A percentile compares a stretch with the other conserved stretches of the same genome.
Evolutionary conservation across 1,139 yeast species (phyloP).

Genomic region (Yamadazyma oceani): DNA sequence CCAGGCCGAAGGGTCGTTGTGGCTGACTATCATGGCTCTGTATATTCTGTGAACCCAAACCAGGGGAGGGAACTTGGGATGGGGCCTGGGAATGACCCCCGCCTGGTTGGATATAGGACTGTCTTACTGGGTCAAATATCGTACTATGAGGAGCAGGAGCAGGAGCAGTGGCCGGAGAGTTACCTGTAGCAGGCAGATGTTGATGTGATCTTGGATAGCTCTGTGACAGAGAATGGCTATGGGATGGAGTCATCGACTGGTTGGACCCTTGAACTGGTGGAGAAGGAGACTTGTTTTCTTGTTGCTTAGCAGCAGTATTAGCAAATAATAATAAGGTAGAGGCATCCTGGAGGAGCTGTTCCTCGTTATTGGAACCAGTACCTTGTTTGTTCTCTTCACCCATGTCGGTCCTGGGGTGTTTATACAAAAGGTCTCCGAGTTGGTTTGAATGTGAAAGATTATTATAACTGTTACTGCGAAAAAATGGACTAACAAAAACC

Average conservation of each 20-base stretch:
- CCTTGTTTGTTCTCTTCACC: neutral
- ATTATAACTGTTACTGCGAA: no score
- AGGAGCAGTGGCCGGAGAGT: neutral
- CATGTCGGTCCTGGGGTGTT: no score
- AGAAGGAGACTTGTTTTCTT: constrained; percentile 24
- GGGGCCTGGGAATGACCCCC: neutral
- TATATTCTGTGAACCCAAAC: no score
- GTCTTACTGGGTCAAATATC: constrained; percentile 11
- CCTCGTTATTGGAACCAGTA: constrained; percentile 4
- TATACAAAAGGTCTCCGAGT: no score
- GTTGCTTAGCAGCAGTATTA: constrained; percentile 51
- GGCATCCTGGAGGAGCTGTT: constrained; percentile 43
- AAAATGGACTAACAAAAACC: no score
- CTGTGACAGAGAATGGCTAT: constrained; percentile 4
- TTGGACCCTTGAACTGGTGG: constrained; percentile 5
- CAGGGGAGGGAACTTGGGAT: neutral
- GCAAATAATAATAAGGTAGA: constrained; percentile 68
- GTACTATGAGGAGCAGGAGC: neutral
- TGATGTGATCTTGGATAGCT: constrained; percentile 3
- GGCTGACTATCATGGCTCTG: no score
- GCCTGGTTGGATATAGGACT: constrained; percentile 6
- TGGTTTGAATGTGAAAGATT: no score
- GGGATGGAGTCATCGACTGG: constrained; percentile 1
- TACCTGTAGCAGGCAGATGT: constrained; percentile 1
- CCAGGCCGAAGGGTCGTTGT: no score